Evolutionary conservation across 371 early-diverging fungal genomes (phyloP).

Genomic region (Mucor indicus): DNA sequence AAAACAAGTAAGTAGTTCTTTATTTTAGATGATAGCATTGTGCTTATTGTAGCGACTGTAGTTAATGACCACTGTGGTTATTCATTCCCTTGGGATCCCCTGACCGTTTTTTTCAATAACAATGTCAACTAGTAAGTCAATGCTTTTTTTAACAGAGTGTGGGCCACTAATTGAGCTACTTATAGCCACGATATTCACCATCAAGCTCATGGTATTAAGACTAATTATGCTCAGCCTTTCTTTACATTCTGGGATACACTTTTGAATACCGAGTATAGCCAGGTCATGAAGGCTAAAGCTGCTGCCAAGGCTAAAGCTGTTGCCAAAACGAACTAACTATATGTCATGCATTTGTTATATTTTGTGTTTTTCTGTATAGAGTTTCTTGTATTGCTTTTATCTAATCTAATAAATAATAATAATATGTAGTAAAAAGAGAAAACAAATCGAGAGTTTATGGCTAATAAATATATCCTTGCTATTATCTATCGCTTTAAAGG

Average conservation of each 20-base stretch:
- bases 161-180: background rate
- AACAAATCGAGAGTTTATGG: too few species aligned
- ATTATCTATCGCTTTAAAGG: too few species aligned
- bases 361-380: background rate
- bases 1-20: constrained; percentile 52
- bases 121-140: constrained; percentile 63
- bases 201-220: constrained; percentile 57
- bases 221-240: constrained; percentile 63
- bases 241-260: constrained; percentile 73
- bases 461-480: too few species aligned
- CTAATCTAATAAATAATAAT: background rate
- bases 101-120: constrained; percentile 56
- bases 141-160: background rate
- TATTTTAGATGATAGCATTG: background rate
- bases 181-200: constrained; percentile 59
- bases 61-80: constrained; percentile 79
- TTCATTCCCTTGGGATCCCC: constrained; percentile 67
- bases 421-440: background rate
- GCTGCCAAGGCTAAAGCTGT: constrained; percentile 9
- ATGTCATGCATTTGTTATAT: too few species aligned
- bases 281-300: constrained; percentile 24
- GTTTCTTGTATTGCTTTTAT: too few species aligned
- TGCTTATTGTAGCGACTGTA: too few species aligned
- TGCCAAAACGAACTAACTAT: constrained; percentile 6
- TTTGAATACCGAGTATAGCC: constrained; percentile 42